A percentile compares a stretch with the other conserved stretches of the same genome.
These are phyloP conservation scores for Coriaria nepalensis DNA, from an alignment of 306 rosid species.

Conservation along the genomic window DNA sequence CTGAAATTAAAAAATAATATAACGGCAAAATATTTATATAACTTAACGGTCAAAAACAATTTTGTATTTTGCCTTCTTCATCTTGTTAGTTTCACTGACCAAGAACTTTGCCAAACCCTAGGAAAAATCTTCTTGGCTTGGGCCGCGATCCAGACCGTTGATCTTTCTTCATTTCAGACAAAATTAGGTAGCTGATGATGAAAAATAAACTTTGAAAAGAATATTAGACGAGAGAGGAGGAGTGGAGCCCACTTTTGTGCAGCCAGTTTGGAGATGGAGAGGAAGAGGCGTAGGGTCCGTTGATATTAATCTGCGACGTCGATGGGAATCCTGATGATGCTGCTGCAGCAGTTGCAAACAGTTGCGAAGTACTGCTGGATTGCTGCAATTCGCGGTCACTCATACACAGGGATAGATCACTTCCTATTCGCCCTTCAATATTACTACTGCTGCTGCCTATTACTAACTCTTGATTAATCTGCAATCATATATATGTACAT, in stretches of 20 bases:
- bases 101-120: no score
- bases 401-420: constrained; percentile 45
- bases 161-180: no score
- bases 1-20: no score
- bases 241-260: constrained; percentile 55
- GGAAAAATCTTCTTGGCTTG: no score
- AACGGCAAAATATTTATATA: no score
- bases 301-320: constrained; percentile 26
- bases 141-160: no score
- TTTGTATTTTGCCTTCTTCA: no score
- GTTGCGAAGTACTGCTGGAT: constrained; percentile 33
- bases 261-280: constrained; percentile 40
- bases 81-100: no score
- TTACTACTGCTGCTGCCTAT: constrained; percentile 38
- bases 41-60: no score
- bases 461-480: constrained; percentile 28
- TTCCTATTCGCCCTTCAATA: constrained; percentile 41
- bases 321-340: constrained; percentile 99
- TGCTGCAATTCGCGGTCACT: constrained; percentile 44
- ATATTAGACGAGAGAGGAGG: no score
- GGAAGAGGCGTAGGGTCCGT: not conserved
- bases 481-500: not conserved
- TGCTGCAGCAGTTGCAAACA: constrained; percentile 87
- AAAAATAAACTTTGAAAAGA: no score
- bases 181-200: no score